Percentiles rank a stretch among this genome's conserved stretches.
These are phyloP conservation scores for Fusarium sp. DNA, from an alignment of 2,329 filamentous ascomycete species.

Conservation along the genomic window DNA sequence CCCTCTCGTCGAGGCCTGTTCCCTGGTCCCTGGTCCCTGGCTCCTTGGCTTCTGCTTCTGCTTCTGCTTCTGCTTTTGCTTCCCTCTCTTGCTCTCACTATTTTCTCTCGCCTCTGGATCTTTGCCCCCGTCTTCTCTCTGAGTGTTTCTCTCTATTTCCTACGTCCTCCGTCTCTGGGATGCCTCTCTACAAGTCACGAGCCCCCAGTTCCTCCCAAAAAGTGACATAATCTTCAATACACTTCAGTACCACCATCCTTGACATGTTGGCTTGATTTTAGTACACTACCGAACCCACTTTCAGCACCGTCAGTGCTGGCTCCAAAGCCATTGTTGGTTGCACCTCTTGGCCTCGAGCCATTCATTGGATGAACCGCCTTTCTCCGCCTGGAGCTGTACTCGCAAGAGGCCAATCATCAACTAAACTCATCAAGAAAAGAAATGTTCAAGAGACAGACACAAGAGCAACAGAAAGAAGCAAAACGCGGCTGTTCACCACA, in stretches of 20 bases:
- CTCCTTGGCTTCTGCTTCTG: slow-evolving; percentile 2
- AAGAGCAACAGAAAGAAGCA: not conserved
- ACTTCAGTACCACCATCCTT: not conserved
- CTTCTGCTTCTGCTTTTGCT: not conserved
- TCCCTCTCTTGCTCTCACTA: not conserved
- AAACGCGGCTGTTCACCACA: not conserved
- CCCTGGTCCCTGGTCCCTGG: slow-evolving; percentile 15
- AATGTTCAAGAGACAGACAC: not conserved
- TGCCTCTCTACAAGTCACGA: not conserved
- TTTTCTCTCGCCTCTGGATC: not conserved
- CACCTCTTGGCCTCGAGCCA: slow-evolving; percentile 14
- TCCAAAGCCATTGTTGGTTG: slow-evolving; percentile 11
- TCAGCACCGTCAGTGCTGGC: not conserved
- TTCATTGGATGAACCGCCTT: slow-evolving; percentile 23
- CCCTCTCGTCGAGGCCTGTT: slow-evolving; percentile 20
- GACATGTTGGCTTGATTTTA: slow-evolving; percentile 10
- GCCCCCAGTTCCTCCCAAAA: not conserved
- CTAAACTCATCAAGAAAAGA: slow-evolving; percentile 1
- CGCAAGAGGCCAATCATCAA: slow-evolving; percentile 12
- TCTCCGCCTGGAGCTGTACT: not conserved
- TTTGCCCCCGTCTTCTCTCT: slow-evolving; percentile 8
- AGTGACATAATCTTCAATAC: not conserved
- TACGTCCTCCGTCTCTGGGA: slow-evolving; percentile 1
- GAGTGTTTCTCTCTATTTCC: not conserved
- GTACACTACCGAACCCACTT: slow-evolving; percentile 1